Conservation (phyloP, 2,329 filamentous ascomycete genomes). For the Pyricularia grisea region DNA sequence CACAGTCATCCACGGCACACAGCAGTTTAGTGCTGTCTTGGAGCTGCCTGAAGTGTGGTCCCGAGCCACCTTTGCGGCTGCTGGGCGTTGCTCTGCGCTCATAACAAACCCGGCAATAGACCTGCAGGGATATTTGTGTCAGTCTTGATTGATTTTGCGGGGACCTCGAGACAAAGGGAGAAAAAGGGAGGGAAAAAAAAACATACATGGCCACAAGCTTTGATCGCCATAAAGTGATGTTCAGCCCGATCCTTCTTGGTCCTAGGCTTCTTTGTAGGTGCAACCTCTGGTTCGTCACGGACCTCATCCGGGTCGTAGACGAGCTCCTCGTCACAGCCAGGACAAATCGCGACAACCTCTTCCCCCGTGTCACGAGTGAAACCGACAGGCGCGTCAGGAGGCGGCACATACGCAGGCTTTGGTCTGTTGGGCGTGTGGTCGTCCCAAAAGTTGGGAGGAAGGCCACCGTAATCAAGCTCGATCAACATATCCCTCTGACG, state of each 20-base stretch:
- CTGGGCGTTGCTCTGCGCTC: slow-evolving; percentile 39
- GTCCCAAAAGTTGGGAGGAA: slow-evolving; percentile 17
- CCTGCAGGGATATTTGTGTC: slow-evolving; percentile 29
- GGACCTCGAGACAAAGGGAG: background rate
- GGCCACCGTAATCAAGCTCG: background rate
- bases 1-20: slow-evolving; percentile 50
- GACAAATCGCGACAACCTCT: slow-evolving; percentile 69
- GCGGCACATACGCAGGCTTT: slow-evolving; percentile 50
- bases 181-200: slow-evolving; percentile 5
- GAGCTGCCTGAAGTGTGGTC: background rate
- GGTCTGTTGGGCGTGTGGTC: slow-evolving; percentile 8
- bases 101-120: slow-evolving; percentile 54
- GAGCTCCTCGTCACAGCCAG: slow-evolving; percentile 78
- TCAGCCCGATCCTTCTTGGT: slow-evolving; percentile 50
- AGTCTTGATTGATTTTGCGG: background rate
- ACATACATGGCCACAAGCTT: slow-evolving; percentile 81
- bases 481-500: background rate
- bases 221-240: slow-evolving; percentile 87
- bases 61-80: slow-evolving; percentile 15
- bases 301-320: slow-evolving; percentile 52
- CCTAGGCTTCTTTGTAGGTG: slow-evolving; percentile 27
- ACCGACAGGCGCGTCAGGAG: slow-evolving; percentile 57
- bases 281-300: slow-evolving; percentile 7
- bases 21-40: slow-evolving; percentile 19
- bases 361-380: slow-evolving; percentile 72